Conservation (phyloP, 805 yeast genomes). For the Starmera amethionina region DNA sequence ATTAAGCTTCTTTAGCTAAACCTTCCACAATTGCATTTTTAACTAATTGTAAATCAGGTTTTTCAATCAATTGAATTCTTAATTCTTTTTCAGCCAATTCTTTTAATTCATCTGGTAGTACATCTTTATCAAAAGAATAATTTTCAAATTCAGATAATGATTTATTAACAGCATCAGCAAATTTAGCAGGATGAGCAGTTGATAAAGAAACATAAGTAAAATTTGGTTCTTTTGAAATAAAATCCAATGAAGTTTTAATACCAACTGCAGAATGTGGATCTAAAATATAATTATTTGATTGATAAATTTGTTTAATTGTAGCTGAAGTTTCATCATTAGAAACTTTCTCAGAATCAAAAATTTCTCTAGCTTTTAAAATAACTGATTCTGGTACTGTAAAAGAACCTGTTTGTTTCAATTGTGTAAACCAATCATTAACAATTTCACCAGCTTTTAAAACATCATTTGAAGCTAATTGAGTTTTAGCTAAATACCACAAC, state of each 20-base stretch:
- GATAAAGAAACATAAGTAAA: slow-evolving; percentile 65
- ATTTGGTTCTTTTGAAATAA: slow-evolving; percentile 37
- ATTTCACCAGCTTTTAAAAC: slow-evolving; percentile 62
- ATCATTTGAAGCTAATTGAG: slow-evolving; percentile 43
- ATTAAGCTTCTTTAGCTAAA: slow-evolving; percentile 35
- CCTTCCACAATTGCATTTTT: slow-evolving; percentile 71
- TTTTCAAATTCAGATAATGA: slow-evolving; percentile 58
- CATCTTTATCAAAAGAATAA: slow-evolving; percentile 81
- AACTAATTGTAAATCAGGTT: slow-evolving; percentile 63
- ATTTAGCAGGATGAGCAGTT: slow-evolving; percentile 99
- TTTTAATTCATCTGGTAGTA: slow-evolving; percentile 81
- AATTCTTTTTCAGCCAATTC: slow-evolving; percentile 61
- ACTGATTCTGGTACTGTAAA: slow-evolving; percentile 62
- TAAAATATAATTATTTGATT: slow-evolving; percentile 62
- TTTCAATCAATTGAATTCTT: slow-evolving; percentile 62
- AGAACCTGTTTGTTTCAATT: slow-evolving; percentile 67
- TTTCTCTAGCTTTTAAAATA: slow-evolving; percentile 52
- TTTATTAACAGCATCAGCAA: slow-evolving; percentile 87
- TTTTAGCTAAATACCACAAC: slow-evolving; percentile 86
- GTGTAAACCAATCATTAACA: slow-evolving; percentile 66
- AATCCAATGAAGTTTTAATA: slow-evolving; percentile 63
- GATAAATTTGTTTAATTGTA: slow-evolving; percentile 66
- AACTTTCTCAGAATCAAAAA: slow-evolving; percentile 74
- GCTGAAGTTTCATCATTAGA: slow-evolving; percentile 67
- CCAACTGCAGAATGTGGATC: slow-evolving; percentile 99